Conservation (phyloP, 208 protist genomes). For the Wallacemonas sp. region DNA sequence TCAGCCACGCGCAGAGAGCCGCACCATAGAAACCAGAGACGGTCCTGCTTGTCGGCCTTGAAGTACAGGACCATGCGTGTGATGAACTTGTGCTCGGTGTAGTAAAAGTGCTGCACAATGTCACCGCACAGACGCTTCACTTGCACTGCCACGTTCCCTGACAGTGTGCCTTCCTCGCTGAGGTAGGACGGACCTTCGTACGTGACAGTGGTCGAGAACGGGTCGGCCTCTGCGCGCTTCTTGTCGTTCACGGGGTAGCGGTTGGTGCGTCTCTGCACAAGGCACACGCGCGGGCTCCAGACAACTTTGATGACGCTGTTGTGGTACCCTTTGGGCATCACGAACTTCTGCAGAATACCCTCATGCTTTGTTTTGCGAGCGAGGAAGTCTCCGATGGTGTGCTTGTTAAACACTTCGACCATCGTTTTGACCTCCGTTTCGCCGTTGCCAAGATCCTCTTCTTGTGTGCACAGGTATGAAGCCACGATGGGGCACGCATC, state of each 20-base stretch:
- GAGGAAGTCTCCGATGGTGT: constrained; percentile 71
- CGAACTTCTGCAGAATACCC: constrained; percentile 85
- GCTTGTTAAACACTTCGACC: constrained; percentile 87
- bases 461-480: constrained; percentile 61
- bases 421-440: constrained; percentile 52
- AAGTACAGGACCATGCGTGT: constrained; percentile 92
- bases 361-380: constrained; percentile 76
- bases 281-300: constrained; percentile 84
- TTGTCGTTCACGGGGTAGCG: constrained; percentile 67
- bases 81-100: constrained; percentile 90
- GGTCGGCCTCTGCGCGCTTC: constrained; percentile 63
- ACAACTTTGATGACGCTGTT: constrained; percentile 85
- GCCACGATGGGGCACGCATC: constrained; percentile 67
- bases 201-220: constrained; percentile 73
- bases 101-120: constrained; percentile 88
- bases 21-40: constrained; percentile 85
- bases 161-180: constrained; percentile 73
- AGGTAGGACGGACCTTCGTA: constrained; percentile 85
- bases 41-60: constrained; percentile 68
- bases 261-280: constrained; percentile 86
- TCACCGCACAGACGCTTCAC: constrained; percentile 79
- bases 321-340: constrained; percentile 81
- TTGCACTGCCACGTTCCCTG: constrained; percentile 65
- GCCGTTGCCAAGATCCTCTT: constrained; percentile 43
- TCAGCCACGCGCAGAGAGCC: constrained; percentile 78